Percentiles rank a stretch among this genome's conserved stretches.
phyloP scores from a whole-genome alignment of 2,329 filamentous ascomycete genomes.

The Alternaria alternata region DNA sequence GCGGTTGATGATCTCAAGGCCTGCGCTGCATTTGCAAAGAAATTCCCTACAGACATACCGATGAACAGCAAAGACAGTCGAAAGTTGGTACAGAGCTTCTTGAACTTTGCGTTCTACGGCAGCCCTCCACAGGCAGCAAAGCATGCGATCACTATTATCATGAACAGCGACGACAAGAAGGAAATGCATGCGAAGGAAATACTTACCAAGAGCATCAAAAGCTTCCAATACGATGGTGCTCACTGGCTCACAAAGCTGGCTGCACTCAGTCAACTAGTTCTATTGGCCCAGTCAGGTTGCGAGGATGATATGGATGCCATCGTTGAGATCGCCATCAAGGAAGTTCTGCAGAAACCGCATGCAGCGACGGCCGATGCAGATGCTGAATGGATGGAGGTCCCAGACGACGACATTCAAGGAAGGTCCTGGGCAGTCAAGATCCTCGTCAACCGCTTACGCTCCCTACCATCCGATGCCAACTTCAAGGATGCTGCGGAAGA shows the following conservation, averaged over 20 bases:
- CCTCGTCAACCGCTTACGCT: slow-evolving; percentile 84
- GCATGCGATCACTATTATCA: slow-evolving; percentile 89
- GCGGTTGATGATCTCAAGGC: slow-evolving; percentile 94
- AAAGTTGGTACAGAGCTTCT: slow-evolving; percentile 81
- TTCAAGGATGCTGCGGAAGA: slow-evolving; percentile 64
- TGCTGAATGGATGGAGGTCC: slow-evolving; percentile 59
- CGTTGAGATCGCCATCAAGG: slow-evolving; percentile 76
- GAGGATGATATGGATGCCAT: slow-evolving; percentile 77
- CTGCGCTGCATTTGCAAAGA: slow-evolving; percentile 88
- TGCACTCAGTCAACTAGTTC: slow-evolving; percentile 76
- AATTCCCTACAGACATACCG: slow-evolving; percentile 83
- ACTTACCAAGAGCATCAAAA: slow-evolving; percentile 75
- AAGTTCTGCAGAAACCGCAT: slow-evolving; percentile 76
- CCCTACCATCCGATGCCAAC: slow-evolving; percentile 56
- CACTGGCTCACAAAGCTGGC: slow-evolving; percentile 79
- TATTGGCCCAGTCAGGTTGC: slow-evolving; percentile 76
- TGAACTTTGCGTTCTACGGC: slow-evolving; percentile 83
- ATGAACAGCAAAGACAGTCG: slow-evolving; percentile 65
- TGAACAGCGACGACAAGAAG: slow-evolving; percentile 78
- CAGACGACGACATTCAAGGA: slow-evolving; percentile 82
- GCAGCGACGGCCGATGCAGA: slow-evolving; percentile 64
- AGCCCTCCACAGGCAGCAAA: slow-evolving; percentile 85
- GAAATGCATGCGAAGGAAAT: slow-evolving; percentile 88
- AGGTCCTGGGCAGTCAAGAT: slow-evolving; percentile 86
- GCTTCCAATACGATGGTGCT: slow-evolving; percentile 74